These are phyloP conservation scores for Cryptococcus sp. DNA, from an alignment of 1,284 basidiomycete genomes.

Conservation along the genomic window DNA sequence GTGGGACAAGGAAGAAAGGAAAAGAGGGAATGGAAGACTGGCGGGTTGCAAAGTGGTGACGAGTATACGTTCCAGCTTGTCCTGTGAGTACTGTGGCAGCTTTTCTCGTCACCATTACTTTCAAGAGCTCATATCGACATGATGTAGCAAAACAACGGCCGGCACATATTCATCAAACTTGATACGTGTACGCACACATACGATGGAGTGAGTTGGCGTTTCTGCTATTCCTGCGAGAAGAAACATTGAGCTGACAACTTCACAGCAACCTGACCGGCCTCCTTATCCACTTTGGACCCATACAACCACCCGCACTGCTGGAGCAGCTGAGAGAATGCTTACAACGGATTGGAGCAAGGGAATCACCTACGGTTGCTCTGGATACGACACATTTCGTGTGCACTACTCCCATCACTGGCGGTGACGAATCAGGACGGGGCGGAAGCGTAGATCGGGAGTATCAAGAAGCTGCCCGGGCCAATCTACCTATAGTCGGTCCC, in stretches of 20 bases:
- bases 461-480: slow-evolving; percentile 83
- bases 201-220: slow-evolving; percentile 60
- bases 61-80: slow-evolving; percentile 91
- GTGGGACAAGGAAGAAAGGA: slow-evolving; percentile 33
- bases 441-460: slow-evolving; percentile 68
- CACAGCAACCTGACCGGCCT: slow-evolving; percentile 83
- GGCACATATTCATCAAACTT: slow-evolving; percentile 83
- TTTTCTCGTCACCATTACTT: background rate
- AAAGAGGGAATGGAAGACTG: slow-evolving; percentile 65
- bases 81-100: slow-evolving; percentile 57
- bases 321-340: slow-evolving; percentile 76
- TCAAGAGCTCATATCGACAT: slow-evolving; percentile 3
- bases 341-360: slow-evolving; percentile 78
- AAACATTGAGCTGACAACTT: background rate
- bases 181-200: slow-evolving; percentile 80
- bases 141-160: slow-evolving; percentile 66
- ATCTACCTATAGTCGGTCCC: slow-evolving; percentile 86
- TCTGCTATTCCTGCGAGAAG: background rate
- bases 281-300: slow-evolving; percentile 84
- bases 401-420: slow-evolving; percentile 69
- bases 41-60: slow-evolving; percentile 80
- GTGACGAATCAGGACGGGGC: slow-evolving; percentile 56
- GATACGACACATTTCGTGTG: slow-evolving; percentile 97
- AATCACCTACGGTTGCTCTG: slow-evolving; percentile 89
- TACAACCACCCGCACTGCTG: slow-evolving; percentile 71